Evolutionary conservation across 768 basidiomycete genomes (phyloP), one percentile per base, ranked within the genome.

Genomic region (Rhodosporidiobolus odoratus): DNA sequence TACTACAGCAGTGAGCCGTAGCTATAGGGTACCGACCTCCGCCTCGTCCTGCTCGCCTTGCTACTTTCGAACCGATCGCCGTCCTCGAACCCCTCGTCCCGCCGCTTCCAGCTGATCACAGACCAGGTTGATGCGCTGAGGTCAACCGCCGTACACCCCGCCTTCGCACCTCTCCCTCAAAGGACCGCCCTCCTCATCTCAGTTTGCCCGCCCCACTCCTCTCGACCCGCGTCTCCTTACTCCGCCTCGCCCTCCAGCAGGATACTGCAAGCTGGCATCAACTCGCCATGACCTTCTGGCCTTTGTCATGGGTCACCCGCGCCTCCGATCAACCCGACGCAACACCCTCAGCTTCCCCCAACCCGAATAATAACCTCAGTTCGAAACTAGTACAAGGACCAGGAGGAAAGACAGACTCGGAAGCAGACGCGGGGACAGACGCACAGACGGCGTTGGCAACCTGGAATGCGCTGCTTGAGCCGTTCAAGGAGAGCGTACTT

Each of bases 391-490:
- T n/a, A n/a, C 17, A 66, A 13, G 65, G 57, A 1, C 57, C 38
- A 35, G 69, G 69, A 15, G 69, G 69, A 4, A 19, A 37, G 4
- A 66, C 65, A 16, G 69, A 66, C 47, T 4, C 27, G 9, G 27
- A 56, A 5, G 48, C 57, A 27, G 38, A 23, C 3, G 21, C 9
- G n/a, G 47, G n/a, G 12, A 25, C 38, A 2, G 50, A 45, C 41
- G 41, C 27, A 41, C 45, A 61, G 45, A 58, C 62, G 1, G 65
- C 69, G 5, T n/a, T 71, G 25, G 54, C 53, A 61, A 71, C n/a
- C 47, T 66, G 60, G 65, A 58, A 54, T 25, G 66, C 65, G 4
- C 27, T 74, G 59, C 56, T 74, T 32, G 73, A 71, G 30, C 73
- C 73, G 47, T 74, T 71, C 63, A 66, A 34, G 38, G 56, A 41